Evolutionary conservation across 768 basidiomycete genomes (phyloP).

Genomic region (Coprinellus micaceus): DNA sequence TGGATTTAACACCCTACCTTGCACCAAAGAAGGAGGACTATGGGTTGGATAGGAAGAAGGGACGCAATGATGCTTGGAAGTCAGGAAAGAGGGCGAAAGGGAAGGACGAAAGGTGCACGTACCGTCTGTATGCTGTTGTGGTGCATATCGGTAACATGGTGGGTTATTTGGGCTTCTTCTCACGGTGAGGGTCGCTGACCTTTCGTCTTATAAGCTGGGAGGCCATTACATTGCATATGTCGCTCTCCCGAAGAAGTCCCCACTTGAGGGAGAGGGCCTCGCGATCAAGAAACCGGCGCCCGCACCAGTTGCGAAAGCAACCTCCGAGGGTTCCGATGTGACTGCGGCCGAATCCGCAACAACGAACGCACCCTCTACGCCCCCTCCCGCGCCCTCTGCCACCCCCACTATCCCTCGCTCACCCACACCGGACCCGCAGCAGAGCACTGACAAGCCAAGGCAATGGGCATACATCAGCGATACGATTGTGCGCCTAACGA

Average conservation of each 20-base stretch:
- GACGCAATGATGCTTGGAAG: constrained; percentile 1
- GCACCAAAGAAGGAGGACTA: constrained; percentile 77
- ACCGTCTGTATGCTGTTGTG: constrained; percentile 74
- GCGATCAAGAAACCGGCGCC: not conserved
- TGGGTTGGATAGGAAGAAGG: constrained; percentile 33
- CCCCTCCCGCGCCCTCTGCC: not conserved
- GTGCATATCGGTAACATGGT: constrained; percentile 90
- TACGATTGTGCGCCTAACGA: constrained; percentile 73
- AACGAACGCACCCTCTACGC: not conserved
- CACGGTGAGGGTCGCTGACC: constrained; percentile 8
- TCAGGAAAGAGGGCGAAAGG: constrained; percentile 7
- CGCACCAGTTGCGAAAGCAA: not conserved
- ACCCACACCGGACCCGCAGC: constrained; percentile 5
- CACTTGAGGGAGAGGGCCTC: constrained; percentile 9
- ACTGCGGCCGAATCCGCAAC: not conserved
- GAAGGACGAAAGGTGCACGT: constrained; percentile 24
- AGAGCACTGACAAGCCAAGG: constrained; percentile 30
- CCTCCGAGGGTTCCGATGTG: not conserved
- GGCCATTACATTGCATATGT: constrained; percentile 90
- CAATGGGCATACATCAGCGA: constrained; percentile 95
- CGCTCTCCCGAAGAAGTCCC: constrained; percentile 50
- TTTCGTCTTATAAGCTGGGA: constrained; percentile 53
- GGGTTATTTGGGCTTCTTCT: constrained; percentile 21
- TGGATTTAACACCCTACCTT: constrained; percentile 84
- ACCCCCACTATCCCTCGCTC: not conserved